Evolutionary conservation across 305 asterid genomes (phyloP).

Genomic region (Fraxinus platypoda): DNA sequence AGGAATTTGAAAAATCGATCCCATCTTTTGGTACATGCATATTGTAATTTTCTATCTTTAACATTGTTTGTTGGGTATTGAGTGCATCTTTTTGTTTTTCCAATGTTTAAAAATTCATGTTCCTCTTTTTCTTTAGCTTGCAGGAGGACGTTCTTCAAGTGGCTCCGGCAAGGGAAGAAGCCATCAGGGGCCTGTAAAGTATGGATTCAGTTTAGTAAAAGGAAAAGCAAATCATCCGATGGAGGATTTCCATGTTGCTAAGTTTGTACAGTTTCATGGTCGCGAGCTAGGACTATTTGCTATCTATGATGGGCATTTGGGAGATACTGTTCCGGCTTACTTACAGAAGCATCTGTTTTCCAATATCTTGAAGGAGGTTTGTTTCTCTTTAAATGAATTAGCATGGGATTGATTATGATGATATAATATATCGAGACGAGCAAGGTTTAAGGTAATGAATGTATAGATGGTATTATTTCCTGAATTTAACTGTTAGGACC

Average conservation of each 20-base stretch:
- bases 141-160: constrained; percentile 59
- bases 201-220: constrained; percentile 73
- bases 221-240: constrained; percentile 94
- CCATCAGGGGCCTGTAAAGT: constrained; percentile 53
- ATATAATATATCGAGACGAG: not conserved
- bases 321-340: constrained; percentile 83
- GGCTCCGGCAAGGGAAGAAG: constrained; percentile 84
- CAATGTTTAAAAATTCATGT: constrained; percentile 9
- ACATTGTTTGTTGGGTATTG: not conserved
- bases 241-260: constrained; percentile 97
- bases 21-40: not conserved
- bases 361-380: constrained; percentile 82
- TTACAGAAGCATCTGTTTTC: constrained; percentile 78
- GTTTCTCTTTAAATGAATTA: constrained; percentile 15
- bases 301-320: constrained; percentile 84
- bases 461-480: not conserved
- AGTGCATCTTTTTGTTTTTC: not conserved
- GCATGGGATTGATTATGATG: not conserved
- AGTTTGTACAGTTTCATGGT: constrained; percentile 62
- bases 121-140: constrained; percentile 37
- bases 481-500: not conserved
- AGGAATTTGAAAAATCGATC: not conserved
- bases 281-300: constrained; percentile 87
- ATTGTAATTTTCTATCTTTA: not conserved
- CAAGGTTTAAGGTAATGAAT: not conserved